Evolutionary conservation across 495 filamentous ascomycete genomes (phyloP), one percentile per base, ranked within the genome.

Genomic region (Penicillium dipodomyicola): DNA sequence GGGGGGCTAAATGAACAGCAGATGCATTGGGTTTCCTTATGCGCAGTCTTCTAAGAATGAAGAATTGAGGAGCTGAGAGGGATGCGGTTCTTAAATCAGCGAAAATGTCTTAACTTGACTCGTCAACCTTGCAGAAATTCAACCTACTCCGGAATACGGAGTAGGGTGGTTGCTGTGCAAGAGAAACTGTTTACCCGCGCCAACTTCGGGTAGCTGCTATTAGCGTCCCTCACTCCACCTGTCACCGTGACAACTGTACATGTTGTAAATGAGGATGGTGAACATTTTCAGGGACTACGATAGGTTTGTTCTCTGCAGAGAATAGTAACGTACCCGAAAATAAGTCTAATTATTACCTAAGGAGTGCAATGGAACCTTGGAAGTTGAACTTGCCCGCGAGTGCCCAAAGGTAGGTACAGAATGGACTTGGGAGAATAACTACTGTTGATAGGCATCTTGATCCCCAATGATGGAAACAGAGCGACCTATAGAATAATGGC

Each of bases 181-280:
- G 2, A 19, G 19, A 27, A 27, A 37, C 33, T 30, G 49, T 43
- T 32, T 52, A 51, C 20, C 32, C 15, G 49, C 37, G n/a, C 27
- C 30, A 49, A 49, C 20, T 49, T 37, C 47, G 47, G 47, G 32
- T 49, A 49, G 47, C n/a, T 48, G 45, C 27, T 11, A 30, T 10
- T 48, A 48, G 45, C 29, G 27, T 29, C 15, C 29, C 23, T n/a
- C 25, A 32, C 45, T 17, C 32, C 35, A 23, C 35, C 3, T 27
- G 27, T 52, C 50, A 43, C 39, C 44, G 39, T n/a, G 39, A 43
- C 39, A 43, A 30, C 23, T 29, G 15, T 48, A 5, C 17, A 20
- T 23, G 17, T 15, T 25, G 3, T 14, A n/a, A 32, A 37, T 17
- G 14, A 47, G 22, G 44, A 33, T 29, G 7, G 25, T 8, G 27